A percentile compares a stretch with the other conserved stretches of the same genome.
Evolutionary conservation across 495 filamentous ascomycete genomes (phyloP).

Genomic region (Saxophila tyrrhenica): DNA sequence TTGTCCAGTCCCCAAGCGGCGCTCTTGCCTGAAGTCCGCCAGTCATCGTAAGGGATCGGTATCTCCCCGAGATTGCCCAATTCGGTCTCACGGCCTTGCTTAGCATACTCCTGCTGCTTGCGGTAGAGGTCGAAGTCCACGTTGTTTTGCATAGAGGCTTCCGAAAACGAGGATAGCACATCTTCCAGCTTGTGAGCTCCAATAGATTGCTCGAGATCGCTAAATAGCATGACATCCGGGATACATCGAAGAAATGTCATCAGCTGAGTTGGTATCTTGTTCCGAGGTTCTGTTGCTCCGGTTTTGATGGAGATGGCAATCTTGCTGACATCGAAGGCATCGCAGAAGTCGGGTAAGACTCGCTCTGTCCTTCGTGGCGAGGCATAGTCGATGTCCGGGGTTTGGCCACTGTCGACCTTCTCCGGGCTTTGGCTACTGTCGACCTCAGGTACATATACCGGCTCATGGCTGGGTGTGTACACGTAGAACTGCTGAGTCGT

Average conservation of each 20-base stretch:
- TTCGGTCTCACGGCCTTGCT: conserved; percentile 1
- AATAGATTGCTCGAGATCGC: conserved; percentile 36
- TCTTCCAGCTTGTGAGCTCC: conserved; percentile 31
- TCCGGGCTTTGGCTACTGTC: too few relatives aligned
- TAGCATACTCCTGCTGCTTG: conserved; percentile 19
- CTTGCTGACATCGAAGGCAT: neutral
- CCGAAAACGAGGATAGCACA: conserved; percentile 30
- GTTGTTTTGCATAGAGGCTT: conserved; percentile 25
- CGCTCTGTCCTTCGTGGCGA: neutral
- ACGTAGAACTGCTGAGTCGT: too few relatives aligned
- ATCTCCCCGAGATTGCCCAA: neutral
- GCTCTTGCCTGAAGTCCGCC: conserved; percentile 1
- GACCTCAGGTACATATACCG: too few relatives aligned
- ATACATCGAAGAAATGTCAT: conserved; percentile 1
- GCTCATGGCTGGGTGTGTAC: too few relatives aligned
- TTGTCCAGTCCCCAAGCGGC: conserved; percentile 49
- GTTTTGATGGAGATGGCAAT: conserved; percentile 8
- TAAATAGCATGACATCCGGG: conserved; percentile 35
- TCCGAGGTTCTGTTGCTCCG: conserved; percentile 4
- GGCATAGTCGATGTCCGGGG: neutral
- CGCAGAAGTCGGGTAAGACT: neutral
- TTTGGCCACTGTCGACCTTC: too few relatives aligned
- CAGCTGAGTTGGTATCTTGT: conserved; percentile 6
- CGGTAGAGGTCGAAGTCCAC: conserved; percentile 35
- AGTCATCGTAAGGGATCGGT: neutral